Base-by-base conservation (phyloP, 2,329 filamentous ascomycete species). In the Talaromyces rugulosus region DNA sequence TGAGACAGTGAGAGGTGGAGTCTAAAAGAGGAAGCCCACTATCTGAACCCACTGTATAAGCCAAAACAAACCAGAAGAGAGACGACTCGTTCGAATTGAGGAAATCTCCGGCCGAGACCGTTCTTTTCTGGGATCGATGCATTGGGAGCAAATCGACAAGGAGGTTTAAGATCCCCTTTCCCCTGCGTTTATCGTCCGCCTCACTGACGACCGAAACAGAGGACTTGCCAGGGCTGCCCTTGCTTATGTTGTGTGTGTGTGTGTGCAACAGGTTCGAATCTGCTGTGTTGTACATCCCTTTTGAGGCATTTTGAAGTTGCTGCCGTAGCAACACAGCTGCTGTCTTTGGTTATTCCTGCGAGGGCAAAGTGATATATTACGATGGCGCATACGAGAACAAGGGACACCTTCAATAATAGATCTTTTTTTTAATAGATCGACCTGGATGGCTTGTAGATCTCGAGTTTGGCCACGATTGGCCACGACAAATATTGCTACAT, bases 261-360 rank as follows among this genome's bases (percentile, higher is more conserved):
- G 23, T 23, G 23, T 23, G 23, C 23, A 5, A 33, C 58, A n/a
- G 31, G 33, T 34, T 7, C 6, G 14, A 47, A 7, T 16, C 6
- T 14, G 6, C 12, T 52, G 14, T 30, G 1, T 31, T 3, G 14
- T 30, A 8, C n/a, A 53, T 56, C 56, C 56, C 27, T 16, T 16
- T 56, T 44, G 51, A 59, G 58, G 30, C 40, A 27, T 40, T 42
- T 27, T 33, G 18, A 5, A 30, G n/a, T 14, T 9, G 61, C 61
- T 62, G 57, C 61, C 51, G 56, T 53, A 59, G 61, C 57, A 62
- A 62, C 61, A 36, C 33, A 23, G 34, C 18, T 12, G 56, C 59
- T 27, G 28, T 23, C 53, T 47, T 16, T n/a, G 36, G n/a, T 40
- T 53, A 50, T 8, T 52, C 31, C 56, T 59, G 61, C 61, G 61